Conservation (phyloP, 352 stramenopile species). For the Aphanomyces astaci region DNA sequence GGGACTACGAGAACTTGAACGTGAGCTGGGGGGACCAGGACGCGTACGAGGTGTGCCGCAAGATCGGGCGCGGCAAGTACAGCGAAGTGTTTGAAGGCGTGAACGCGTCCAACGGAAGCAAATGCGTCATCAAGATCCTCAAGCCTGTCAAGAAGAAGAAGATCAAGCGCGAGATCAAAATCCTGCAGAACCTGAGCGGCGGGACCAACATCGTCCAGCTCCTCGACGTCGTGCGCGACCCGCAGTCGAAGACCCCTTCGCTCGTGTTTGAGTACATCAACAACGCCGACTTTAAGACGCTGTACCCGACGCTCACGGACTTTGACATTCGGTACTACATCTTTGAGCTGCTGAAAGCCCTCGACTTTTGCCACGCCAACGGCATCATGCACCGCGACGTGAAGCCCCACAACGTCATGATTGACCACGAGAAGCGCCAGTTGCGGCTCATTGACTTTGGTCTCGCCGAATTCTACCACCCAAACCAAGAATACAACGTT, state of each 20-base stretch:
- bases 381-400: conserved; percentile 99
- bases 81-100: conserved; percentile 98
- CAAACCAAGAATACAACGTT: conserved; percentile 97
- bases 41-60: conserved; percentile 98
- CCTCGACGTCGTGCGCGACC: conserved; percentile 97
- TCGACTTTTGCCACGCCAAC: conserved; percentile 99
- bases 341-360: conserved; percentile 90
- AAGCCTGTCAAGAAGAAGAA: conserved; percentile 99
- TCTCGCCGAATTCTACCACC: conserved; percentile 99
- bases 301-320: conserved; percentile 98
- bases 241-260: conserved; percentile 97
- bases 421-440: conserved; percentile 97
- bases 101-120: conserved; percentile 93
- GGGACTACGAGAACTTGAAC: conserved; percentile 99
- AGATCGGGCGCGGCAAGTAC: conserved; percentile 99
- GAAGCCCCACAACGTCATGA: conserved; percentile 99
- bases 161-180: conserved; percentile 99
- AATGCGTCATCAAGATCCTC: conserved; percentile 99
- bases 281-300: conserved; percentile 99
- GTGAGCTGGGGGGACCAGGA: conserved; percentile 97
- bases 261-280: conserved; percentile 99
- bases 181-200: conserved; percentile 98
- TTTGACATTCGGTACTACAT: conserved; percentile 99
- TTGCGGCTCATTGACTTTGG: conserved; percentile 99
- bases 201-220: conserved; percentile 99